Evolutionary conservation across 1,284 basidiomycete species (phyloP), one percentile per base, ranked within the genome.

Genomic region (Tetrapyrgos nigripes): DNA sequence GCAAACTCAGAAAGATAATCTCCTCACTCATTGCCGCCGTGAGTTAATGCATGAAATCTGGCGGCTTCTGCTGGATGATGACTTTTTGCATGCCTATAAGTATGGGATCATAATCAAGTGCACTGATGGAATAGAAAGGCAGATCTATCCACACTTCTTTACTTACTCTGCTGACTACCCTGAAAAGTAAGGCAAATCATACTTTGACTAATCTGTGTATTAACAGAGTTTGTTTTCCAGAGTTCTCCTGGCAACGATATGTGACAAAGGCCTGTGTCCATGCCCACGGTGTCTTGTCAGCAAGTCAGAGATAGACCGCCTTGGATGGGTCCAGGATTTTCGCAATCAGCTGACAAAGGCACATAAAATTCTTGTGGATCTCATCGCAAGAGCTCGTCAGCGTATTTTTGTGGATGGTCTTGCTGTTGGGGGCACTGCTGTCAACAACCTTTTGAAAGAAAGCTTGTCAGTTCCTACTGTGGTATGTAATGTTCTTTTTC

Each of bases 101-200:
- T 61, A 73, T 53, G 71, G 74, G 0, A 69, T 74, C 5, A 65
- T 75, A 0, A 60, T 75, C 3, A 51, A 58, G 29, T 74, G 68
- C 23, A 19, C 21, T 3, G 66, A 75, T 61, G 67, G 70, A 1
- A 50, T 73, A 1, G 24, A 49, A 4, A 62, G 65, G 0, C 58
- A 64, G 1, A 4, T 75, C 0, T 75, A 66, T 37, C 72, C 70
- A 3, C 51, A 67, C 1, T 64, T 75, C 0, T 73, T 76, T 27
- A 75, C 68, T 0, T 73, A 76, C 47, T 71, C 66, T 0, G 70
- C 70, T 8, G 71, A 74, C 57, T 74, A 74, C 58, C 72, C 70
- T 3, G 71, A 74, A 59, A 73, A 74, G 57, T 76, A 63, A 49
- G 74, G 64, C 69, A 21, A 28, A 33, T 46, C 13, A 10, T 49